These are phyloP conservation scores for Sicyos baderoa DNA, from an alignment of 306 rosid genomes.

Conservation along the genomic window DNA sequence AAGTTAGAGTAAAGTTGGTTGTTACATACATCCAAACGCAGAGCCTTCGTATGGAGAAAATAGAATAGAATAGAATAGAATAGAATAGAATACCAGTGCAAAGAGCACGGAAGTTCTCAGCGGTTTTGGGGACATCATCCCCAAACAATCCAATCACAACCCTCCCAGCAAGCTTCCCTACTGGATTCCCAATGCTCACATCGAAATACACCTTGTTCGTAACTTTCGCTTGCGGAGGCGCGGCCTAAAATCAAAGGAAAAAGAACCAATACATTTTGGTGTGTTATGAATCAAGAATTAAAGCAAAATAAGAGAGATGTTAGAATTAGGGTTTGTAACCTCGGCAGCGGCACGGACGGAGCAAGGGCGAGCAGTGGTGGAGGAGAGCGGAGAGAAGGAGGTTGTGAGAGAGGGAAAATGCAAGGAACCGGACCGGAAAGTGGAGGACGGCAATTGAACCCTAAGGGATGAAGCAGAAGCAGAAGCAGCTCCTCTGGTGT, in stretches of 20 bases:
- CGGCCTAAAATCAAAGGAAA: constrained; percentile 27
- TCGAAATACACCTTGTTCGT: constrained; percentile 79
- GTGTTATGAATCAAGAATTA: background rate
- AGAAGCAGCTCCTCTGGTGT: no score
- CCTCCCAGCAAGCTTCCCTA: constrained; percentile 81
- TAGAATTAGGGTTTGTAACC: constrained; percentile 21
- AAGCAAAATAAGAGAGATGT: background rate
- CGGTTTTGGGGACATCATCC: constrained; percentile 89
- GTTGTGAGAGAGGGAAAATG: constrained; percentile 22
- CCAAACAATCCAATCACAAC: constrained; percentile 90
- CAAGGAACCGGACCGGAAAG: constrained; percentile 27
- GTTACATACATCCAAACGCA: background rate
- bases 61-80: background rate
- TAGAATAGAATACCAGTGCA: constrained; percentile 52
- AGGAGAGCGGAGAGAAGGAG: constrained; percentile 25
- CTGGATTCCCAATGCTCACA: constrained; percentile 82
- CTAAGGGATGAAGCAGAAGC: constrained; percentile 18
- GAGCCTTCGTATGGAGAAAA: background rate
- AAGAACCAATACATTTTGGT: background rate
- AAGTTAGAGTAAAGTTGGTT: constrained; percentile 6
- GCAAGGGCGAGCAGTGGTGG: constrained; percentile 17
- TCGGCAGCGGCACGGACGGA: constrained; percentile 46
- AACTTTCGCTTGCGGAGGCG: constrained; percentile 63
- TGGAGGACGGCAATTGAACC: constrained; percentile 21
- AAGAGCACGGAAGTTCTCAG: constrained; percentile 88